phyloP scores from a whole-genome alignment of 352 stramenopile genomes.

The Nothophytophthora sp. region DNA sequence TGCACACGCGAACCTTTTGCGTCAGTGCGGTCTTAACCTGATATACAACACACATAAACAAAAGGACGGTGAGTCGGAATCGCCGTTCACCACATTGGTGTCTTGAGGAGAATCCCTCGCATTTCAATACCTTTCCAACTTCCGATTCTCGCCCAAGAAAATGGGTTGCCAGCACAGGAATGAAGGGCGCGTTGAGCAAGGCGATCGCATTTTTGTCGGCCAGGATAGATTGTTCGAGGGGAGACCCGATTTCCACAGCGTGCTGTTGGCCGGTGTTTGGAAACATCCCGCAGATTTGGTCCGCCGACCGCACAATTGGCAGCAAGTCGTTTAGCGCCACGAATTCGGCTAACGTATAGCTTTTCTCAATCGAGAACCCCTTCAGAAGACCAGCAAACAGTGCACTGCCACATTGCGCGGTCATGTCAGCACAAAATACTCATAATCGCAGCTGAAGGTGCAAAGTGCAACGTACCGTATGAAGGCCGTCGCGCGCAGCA shows the following conservation, averaged over 20 bases:
- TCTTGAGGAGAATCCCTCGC: background rate
- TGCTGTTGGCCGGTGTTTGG: constrained; percentile 11
- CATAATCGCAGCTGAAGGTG: background rate
- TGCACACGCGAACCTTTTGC: constrained; percentile 50
- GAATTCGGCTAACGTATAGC: constrained; percentile 35
- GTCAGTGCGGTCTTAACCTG: constrained; percentile 31
- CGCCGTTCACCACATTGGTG: background rate
- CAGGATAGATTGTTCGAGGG: background rate
- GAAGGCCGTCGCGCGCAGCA: constrained; percentile 41
- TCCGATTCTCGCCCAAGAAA: constrained; percentile 53
- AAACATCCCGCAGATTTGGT: constrained; percentile 40
- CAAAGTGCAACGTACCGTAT: constrained; percentile 35
- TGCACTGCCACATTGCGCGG: constrained; percentile 30
- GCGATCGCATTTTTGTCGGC: constrained; percentile 25
- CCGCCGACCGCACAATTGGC: constrained; percentile 16
- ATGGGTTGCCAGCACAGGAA: constrained; percentile 53
- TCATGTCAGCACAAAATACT: constrained; percentile 2
- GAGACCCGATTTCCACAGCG: constrained; percentile 21
- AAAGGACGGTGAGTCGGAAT: no score
- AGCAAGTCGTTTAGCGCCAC: constrained; percentile 45
- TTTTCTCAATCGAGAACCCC: constrained; percentile 40
- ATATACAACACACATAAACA: constrained; percentile 12
- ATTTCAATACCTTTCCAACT: constrained; percentile 44
- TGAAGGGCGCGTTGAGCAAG: constrained; percentile 47
- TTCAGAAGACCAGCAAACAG: constrained; percentile 51